Evolutionary conservation across 345 rosid species (phyloP).

Genomic region (Gossypium herbaceum): DNA sequence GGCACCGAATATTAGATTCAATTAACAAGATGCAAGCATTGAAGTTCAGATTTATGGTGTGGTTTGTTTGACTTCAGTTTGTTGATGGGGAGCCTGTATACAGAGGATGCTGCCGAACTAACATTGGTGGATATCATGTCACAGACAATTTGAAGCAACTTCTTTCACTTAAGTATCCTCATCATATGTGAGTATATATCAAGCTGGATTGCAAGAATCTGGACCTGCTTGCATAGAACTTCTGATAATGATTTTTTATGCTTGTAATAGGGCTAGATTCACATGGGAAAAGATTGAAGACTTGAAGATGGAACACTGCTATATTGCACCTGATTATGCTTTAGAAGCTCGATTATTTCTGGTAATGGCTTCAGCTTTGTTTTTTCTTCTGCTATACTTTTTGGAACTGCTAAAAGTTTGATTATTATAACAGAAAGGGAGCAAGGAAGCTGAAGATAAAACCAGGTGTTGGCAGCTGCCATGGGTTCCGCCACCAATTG

Average conservation of each 20-base stretch:
- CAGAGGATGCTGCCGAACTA: slow-evolving; percentile 79
- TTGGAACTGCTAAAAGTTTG: slow-evolving; percentile 12
- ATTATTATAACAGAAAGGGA: slow-evolving; percentile 58
- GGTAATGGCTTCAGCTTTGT: slow-evolving; percentile 29
- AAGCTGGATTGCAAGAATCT: slow-evolving; percentile 9
- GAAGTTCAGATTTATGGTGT: background rate
- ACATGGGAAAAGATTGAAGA: slow-evolving; percentile 98
- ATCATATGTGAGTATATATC: slow-evolving; percentile 60
- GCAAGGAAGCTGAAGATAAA: slow-evolving; percentile 84
- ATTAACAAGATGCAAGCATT: background rate
- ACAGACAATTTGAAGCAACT: slow-evolving; percentile 88
- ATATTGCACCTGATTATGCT: slow-evolving; percentile 69
- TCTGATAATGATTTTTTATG: slow-evolving; percentile 14
- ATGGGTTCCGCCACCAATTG: slow-evolving; percentile 85
- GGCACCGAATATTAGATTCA: background rate
- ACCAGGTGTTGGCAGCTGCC: slow-evolving; percentile 94
- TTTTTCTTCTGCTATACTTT: slow-evolving; percentile 13
- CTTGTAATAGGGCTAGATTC: slow-evolving; percentile 54
- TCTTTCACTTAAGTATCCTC: slow-evolving; percentile 87
- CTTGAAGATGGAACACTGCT: slow-evolving; percentile 93
- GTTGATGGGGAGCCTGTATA: slow-evolving; percentile 79
- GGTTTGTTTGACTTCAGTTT: slow-evolving; percentile 41
- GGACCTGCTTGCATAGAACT: background rate
- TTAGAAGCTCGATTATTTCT: slow-evolving; percentile 68
- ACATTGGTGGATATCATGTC: slow-evolving; percentile 85